Conservation (phyloP, 345 rosid species). For the Clausena lansium region DNA sequence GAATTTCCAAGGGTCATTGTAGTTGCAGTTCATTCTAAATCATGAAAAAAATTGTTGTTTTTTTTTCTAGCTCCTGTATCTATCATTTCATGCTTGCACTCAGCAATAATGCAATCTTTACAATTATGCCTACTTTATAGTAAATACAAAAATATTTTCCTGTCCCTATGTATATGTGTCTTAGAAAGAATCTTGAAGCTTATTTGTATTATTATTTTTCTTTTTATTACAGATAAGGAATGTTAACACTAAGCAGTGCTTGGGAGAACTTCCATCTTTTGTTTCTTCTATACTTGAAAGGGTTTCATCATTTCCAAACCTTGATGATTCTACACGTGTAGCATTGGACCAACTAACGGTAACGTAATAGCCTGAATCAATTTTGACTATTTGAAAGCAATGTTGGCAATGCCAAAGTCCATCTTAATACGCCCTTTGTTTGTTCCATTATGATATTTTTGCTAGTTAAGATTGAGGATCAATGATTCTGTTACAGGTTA, state of each 20-base stretch:
- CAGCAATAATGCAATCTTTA: background rate
- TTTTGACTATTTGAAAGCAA: background rate
- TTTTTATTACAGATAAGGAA: constrained; percentile 59
- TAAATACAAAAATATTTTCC: background rate
- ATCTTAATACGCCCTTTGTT: background rate
- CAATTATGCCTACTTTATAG: background rate
- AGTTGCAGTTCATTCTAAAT: background rate
- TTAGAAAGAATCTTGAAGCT: background rate
- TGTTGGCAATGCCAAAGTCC: background rate
- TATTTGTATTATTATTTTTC: background rate
- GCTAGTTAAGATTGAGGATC: constrained; percentile 20
- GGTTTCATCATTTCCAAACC: constrained; percentile 43
- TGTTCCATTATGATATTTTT: constrained; percentile 6
- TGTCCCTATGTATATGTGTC: background rate
- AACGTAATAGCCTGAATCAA: constrained; percentile 18
- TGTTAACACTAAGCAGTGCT: constrained; percentile 57
- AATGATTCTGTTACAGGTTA: constrained; percentile 52
- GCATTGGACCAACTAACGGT: constrained; percentile 84
- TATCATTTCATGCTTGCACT: background rate
- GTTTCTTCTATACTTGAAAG: constrained; percentile 59
- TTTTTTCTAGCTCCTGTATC: background rate
- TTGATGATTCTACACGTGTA: constrained; percentile 35
- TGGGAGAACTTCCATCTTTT: constrained; percentile 84
- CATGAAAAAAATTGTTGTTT: background rate
- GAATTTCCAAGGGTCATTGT: background rate